A percentile compares a stretch with the other conserved stretches of the same genome.
Evolutionary conservation across 2,329 filamentous ascomycete genomes (phyloP).

Genomic region (Colletotrichum magnum): DNA sequence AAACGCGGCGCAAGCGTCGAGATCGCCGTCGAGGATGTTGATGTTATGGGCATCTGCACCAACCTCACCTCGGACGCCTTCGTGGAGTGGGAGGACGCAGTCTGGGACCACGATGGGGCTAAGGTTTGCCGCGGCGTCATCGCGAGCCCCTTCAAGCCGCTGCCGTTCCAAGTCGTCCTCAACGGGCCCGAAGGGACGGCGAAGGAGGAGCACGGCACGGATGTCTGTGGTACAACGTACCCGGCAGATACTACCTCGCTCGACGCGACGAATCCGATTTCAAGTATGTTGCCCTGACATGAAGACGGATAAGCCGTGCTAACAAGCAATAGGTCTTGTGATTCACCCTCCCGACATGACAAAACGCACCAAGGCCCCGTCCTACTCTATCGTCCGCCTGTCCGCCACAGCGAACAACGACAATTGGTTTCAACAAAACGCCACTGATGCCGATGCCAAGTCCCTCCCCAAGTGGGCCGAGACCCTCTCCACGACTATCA

Average conservation of each 20-base stretch:
- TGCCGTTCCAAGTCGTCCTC: constrained; percentile 66
- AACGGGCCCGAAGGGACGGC: constrained; percentile 44
- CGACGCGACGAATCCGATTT: constrained; percentile 60
- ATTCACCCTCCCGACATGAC: constrained; percentile 57
- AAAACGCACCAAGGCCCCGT: constrained; percentile 52
- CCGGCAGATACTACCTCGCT: constrained; percentile 47
- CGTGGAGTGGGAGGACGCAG: constrained; percentile 67
- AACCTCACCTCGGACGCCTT: constrained; percentile 67
- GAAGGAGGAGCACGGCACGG: constrained; percentile 54
- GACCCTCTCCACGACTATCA: constrained; percentile 60
- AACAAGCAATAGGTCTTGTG: constrained; percentile 57
- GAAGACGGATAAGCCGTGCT: constrained; percentile 33
- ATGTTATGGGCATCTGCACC: constrained; percentile 64
- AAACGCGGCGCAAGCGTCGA: constrained; percentile 51
- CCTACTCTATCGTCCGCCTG: constrained; percentile 67
- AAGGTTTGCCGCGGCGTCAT: constrained; percentile 67
- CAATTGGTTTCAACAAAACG: constrained; percentile 69
- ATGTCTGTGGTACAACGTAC: constrained; percentile 64
- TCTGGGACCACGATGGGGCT: constrained; percentile 56
- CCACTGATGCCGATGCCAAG: constrained; percentile 46
- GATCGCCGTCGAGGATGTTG: constrained; percentile 56
- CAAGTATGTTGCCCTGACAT: constrained; percentile 52
- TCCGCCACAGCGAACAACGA: constrained; percentile 66
- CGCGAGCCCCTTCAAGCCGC: constrained; percentile 64
- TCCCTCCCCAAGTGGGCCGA: constrained; percentile 59